These are phyloP conservation scores for Colletotrichum sp. DNA, from an alignment of 2,329 filamentous ascomycete genomes.

Conservation along the genomic window DNA sequence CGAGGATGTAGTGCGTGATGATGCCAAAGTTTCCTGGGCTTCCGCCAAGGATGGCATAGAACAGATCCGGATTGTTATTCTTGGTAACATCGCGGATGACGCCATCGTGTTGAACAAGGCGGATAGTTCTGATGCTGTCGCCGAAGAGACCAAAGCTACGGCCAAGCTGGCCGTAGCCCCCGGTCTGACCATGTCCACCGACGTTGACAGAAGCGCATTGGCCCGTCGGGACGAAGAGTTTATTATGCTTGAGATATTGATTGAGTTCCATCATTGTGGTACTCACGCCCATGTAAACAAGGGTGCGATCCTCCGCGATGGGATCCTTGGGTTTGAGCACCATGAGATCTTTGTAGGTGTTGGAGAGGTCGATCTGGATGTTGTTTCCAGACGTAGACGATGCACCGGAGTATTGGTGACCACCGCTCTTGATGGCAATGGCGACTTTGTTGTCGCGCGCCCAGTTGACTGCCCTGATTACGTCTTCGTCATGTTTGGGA, in stretches of 20 bases:
- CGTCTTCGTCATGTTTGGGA: conserved; percentile 47
- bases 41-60: conserved; percentile 63
- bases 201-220: conserved; percentile 50
- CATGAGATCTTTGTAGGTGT: conserved; percentile 38
- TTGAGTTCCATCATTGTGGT: conserved; percentile 47
- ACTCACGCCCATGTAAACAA: conserved; percentile 45
- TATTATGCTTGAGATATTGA: conserved; percentile 41
- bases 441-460: conserved; percentile 43
- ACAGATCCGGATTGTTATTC: conserved; percentile 58
- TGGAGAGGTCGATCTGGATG: conserved; percentile 50
- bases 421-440: conserved; percentile 50
- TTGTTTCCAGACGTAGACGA: conserved; percentile 47
- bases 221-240: conserved; percentile 49
- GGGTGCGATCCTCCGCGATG: conserved; percentile 36
- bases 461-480: conserved; percentile 42
- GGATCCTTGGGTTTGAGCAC: conserved; percentile 33
- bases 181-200: conserved; percentile 52
- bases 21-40: conserved; percentile 64
- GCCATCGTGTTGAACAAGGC: conserved; percentile 53
- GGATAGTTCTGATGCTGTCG: conserved; percentile 54
- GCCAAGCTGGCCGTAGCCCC: conserved; percentile 51
- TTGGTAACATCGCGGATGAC: conserved; percentile 49
- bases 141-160: conserved; percentile 58
- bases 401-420: conserved; percentile 55
- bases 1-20: conserved; percentile 57